phyloP scores from a whole-genome alignment of 208 protist species.

The Pavlovales sp. region DNA sequence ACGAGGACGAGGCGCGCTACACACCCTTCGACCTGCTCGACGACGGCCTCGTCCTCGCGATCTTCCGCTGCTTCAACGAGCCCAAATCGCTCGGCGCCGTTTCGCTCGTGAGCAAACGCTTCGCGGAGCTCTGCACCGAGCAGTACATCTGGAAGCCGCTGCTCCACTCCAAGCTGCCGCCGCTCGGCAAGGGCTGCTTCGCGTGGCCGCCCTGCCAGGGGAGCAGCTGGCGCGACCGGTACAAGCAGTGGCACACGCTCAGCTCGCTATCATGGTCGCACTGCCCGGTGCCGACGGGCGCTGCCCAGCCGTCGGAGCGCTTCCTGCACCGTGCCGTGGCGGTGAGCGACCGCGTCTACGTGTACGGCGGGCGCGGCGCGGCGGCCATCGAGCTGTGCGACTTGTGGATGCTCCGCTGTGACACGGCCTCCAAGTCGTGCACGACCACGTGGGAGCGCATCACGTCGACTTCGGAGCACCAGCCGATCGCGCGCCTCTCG shows the following conservation, averaged over 20 bases:
- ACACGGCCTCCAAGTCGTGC: neutral
- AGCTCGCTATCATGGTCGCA: neutral
- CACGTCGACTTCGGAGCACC: neutral
- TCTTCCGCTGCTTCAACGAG: no score
- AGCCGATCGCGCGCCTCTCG: neutral
- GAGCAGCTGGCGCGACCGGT: neutral
- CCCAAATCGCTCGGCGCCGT: no score
- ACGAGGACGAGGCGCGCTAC: no score
- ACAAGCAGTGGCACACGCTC: neutral
- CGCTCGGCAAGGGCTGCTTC: neutral
- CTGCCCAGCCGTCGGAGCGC: neutral
- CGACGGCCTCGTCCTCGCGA: no score
- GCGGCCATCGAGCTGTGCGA: slow-evolving; percentile 15
- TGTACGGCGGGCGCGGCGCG: neutral
- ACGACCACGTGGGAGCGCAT: neutral
- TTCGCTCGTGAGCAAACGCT: no score
- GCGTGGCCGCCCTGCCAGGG: neutral
- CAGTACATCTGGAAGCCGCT: neutral
- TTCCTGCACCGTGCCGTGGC: slow-evolving; percentile 30
- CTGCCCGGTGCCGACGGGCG: neutral
- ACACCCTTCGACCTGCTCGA: no score
- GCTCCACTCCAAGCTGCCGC: neutral
- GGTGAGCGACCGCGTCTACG: neutral
- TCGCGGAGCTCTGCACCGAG: neutral
- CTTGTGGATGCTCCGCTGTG: slow-evolving; percentile 15